Base-by-base conservation (phyloP, 768 basidiomycete genomes). In the Lentinula lateritia region DNA sequence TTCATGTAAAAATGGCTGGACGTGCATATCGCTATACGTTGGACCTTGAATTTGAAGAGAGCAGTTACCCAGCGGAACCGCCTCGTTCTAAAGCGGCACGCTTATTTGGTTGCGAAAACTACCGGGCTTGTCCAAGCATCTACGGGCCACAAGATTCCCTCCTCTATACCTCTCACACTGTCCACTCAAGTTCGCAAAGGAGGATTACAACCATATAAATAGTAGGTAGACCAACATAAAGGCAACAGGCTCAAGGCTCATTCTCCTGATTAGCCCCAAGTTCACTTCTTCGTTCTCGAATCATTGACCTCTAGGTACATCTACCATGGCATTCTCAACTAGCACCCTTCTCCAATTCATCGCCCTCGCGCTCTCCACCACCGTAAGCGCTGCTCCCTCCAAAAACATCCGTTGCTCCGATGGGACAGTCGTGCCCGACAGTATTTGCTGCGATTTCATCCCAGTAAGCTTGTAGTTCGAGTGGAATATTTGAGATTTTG, bases 231-330 rank as follows among this genome's bases (percentile, higher is more conserved):
- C 28, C 28, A 28, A 28, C 28, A 28, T 1, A 28, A 28, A 28
- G 28, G 28, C 28, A 28, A 28, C 28, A 28, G 28, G 28, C 28
- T 28, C 28, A 28, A 28, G 8, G 46, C 46, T 23, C 23, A 15
- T n/a, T 45, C 12, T 41, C 15, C 43, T n/a, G 43, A 16, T 45
- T 45, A n/a, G 16, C 18, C 43, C 18, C 18, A 18, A 45, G 15
- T 48, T 20, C 23, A 20, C 20, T 48, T 48, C 23, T 12, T 48
- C 28, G 28, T 28, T 28, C 28, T n/a, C 28, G 46, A 48, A 16
- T 20, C 16, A 6, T 76, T 64, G 1, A 9, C 39, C 45, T 9
- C 65, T 20, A 45, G 9, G 72, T 76, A 10, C 23, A 3, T 53
- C 18, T 7, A 35, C 32, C 34, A 53, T 53, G 52, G 52, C 52